Percentiles rank a stretch among this genome's conserved stretches.
Conservation (phyloP, 768 basidiomycete genomes). For the Kwoniella heveanensis region DNA sequence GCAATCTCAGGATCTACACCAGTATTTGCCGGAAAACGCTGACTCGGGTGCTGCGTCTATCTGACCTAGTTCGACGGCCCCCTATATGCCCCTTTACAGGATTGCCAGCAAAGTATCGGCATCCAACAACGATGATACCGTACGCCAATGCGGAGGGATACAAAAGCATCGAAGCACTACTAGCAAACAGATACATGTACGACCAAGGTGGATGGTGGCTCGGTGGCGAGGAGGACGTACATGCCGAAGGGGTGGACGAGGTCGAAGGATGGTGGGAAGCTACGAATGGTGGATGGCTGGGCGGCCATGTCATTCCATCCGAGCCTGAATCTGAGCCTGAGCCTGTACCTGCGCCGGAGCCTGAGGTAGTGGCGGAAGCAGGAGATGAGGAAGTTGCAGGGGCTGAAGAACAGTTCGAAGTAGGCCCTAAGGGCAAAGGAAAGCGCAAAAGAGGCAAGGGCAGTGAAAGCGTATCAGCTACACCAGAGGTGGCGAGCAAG, state of each 20-base stretch:
- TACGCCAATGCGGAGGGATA: conserved; percentile 74
- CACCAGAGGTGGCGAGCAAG: background rate
- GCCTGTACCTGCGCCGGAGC: background rate
- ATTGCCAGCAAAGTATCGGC: conserved; percentile 70
- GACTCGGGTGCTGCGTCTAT: background rate
- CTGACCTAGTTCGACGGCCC: conserved; percentile 64
- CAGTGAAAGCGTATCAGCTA: conserved; percentile 4
- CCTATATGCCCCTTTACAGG: conserved; percentile 79
- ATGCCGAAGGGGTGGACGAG: conserved; percentile 44
- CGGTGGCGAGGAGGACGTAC: conserved; percentile 46
- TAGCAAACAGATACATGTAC: conserved; percentile 75
- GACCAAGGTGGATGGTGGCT: conserved; percentile 45
- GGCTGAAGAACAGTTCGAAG: conserved; percentile 9
- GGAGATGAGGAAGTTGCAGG: background rate
- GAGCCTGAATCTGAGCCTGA: conserved; percentile 7
- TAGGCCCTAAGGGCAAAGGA: conserved; percentile 3
- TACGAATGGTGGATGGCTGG: conserved; percentile 42
- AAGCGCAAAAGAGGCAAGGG: conserved; percentile 7
- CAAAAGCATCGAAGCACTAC: conserved; percentile 64
- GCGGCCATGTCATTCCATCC: conserved; percentile 24
- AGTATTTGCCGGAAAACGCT: background rate
- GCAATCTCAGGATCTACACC: background rate
- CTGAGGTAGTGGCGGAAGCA: background rate
- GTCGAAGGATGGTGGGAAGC: conserved; percentile 45
- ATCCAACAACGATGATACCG: conserved; percentile 77